These are phyloP conservation scores for Paradendryphiella salina DNA, from an alignment of 2,329 filamentous ascomycete species.

Conservation along the genomic window DNA sequence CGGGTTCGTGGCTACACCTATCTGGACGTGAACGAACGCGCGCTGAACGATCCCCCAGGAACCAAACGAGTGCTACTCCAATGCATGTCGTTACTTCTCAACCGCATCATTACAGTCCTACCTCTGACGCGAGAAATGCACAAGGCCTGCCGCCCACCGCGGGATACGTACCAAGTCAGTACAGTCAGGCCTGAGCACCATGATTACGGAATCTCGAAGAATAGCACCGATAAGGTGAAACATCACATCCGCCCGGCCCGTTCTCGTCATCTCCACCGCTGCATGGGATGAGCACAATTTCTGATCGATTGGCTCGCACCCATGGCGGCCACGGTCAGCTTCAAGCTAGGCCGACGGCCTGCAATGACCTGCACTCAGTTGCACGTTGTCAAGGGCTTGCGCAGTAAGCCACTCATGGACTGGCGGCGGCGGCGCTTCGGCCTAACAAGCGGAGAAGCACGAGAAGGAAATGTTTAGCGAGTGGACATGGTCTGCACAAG, in stretches of 20 bases:
- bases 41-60: slow-evolving; percentile 50
- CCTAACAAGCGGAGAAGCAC: slow-evolving; percentile 17
- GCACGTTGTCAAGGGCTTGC: slow-evolving; percentile 4
- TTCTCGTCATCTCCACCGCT: slow-evolving; percentile 4
- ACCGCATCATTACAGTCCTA: slow-evolving; percentile 29
- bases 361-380: slow-evolving; percentile 9
- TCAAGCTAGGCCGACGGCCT: slow-evolving; percentile 10
- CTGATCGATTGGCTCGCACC: slow-evolving; percentile 8
- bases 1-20: slow-evolving; percentile 50
- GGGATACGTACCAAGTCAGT: slow-evolving; percentile 26
- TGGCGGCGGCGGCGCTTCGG: slow-evolving; percentile 15
- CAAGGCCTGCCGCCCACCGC: slow-evolving; percentile 21
- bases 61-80: slow-evolving; percentile 42
- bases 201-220: background rate
- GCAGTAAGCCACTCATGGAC: slow-evolving; percentile 13
- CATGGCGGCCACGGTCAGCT: slow-evolving; percentile 5
- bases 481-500: slow-evolving; percentile 7
- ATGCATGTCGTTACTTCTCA: slow-evolving; percentile 28
- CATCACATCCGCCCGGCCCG: slow-evolving; percentile 5
- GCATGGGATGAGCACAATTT: slow-evolving; percentile 5
- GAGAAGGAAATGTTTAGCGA: slow-evolving; percentile 17
- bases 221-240: slow-evolving; percentile 10
- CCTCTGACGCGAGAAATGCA: slow-evolving; percentile 20
- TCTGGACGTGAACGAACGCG: slow-evolving; percentile 49
- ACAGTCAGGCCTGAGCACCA: slow-evolving; percentile 21